phyloP scores from a whole-genome alignment of 2,329 filamentous ascomycete genomes.

The Lachnellula cervina region DNA sequence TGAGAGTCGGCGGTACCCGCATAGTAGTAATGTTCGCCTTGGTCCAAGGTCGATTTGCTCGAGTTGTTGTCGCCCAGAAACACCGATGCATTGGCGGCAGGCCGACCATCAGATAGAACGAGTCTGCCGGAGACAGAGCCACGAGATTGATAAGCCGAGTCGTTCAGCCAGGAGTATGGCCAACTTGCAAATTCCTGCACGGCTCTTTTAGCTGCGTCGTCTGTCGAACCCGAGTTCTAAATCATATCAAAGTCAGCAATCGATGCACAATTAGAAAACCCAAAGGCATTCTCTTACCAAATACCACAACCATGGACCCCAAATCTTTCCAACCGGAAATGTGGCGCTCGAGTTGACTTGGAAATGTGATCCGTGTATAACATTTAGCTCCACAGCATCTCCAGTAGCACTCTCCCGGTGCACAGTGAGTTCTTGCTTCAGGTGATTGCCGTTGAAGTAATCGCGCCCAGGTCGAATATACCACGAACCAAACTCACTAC shows the following conservation, averaged over 20 bases:
- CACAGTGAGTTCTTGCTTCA: conserved; percentile 49
- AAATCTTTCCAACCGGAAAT: conserved; percentile 38
- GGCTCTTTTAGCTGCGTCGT: conserved; percentile 38
- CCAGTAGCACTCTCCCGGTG: conserved; percentile 47
- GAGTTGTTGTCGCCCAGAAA: conserved; percentile 46
- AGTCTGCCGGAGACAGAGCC: conserved; percentile 42
- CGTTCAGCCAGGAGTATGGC: conserved; percentile 46
- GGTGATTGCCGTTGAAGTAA: conserved; percentile 47
- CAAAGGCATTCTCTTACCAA: conserved; percentile 16
- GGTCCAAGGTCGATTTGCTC: conserved; percentile 41
- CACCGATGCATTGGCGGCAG: conserved; percentile 43
- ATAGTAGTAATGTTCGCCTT: conserved; percentile 47
- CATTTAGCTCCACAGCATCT: conserved; percentile 48
- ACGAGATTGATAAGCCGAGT: conserved; percentile 44
- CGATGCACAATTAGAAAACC: neutral
- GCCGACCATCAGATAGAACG: conserved; percentile 42
- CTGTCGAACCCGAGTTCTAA: conserved; percentile 42
- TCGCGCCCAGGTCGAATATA: conserved; percentile 47
- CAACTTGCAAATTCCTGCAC: conserved; percentile 39
- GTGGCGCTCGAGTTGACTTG: conserved; percentile 34
- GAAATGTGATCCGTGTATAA: conserved; percentile 49
- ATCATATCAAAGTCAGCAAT: neutral
- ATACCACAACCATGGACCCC: conserved; percentile 43
- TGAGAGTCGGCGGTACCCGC: conserved; percentile 40
- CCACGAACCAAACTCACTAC: conserved; percentile 45